phyloP scores from a whole-genome alignment of 2,329 filamentous ascomycete genomes.

The Aspergillus brunneoviolaceus region DNA sequence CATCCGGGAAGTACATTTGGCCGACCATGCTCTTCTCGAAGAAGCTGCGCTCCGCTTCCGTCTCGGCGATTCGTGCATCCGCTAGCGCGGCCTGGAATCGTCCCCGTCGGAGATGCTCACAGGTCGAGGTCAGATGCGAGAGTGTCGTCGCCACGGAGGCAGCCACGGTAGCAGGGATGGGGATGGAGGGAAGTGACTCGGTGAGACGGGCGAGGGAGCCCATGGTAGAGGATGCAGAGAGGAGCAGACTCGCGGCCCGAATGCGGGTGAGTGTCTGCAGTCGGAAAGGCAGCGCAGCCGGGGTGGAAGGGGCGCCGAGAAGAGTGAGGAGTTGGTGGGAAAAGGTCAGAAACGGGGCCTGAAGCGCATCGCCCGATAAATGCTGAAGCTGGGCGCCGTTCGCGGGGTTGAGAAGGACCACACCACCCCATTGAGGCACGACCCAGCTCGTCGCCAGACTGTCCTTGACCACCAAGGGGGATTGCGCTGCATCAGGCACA shows the following conservation, averaged over 20 bases:
- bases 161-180: slow-evolving; percentile 83
- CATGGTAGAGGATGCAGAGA: slow-evolving; percentile 88
- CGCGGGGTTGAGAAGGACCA: slow-evolving; percentile 64
- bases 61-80: slow-evolving; percentile 80
- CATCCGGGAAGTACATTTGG: slow-evolving; percentile 96
- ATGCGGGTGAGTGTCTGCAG: slow-evolving; percentile 83
- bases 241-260: slow-evolving; percentile 76
- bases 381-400: slow-evolving; percentile 37
- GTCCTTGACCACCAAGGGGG: slow-evolving; percentile 60
- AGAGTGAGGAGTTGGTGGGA: slow-evolving; percentile 86
- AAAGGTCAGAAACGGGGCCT: slow-evolving; percentile 82
- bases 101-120: slow-evolving; percentile 64
- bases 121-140: slow-evolving; percentile 72
- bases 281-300: slow-evolving; percentile 75
- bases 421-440: slow-evolving; percentile 91
- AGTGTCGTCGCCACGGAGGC: slow-evolving; percentile 81
- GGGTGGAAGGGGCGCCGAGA: slow-evolving; percentile 77
- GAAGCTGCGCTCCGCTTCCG: slow-evolving; percentile 88
- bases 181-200: slow-evolving; percentile 80
- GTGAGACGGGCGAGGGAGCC: slow-evolving; percentile 88
- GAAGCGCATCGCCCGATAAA: slow-evolving; percentile 67
- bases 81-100: slow-evolving; percentile 67
- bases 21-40: slow-evolving; percentile 99
- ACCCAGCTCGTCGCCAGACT: slow-evolving; percentile 76
- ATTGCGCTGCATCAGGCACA: slow-evolving; percentile 68